Conservation (phyloP, 2,329 filamentous ascomycete species). For the Aurifilum marmelostoma region DNA sequence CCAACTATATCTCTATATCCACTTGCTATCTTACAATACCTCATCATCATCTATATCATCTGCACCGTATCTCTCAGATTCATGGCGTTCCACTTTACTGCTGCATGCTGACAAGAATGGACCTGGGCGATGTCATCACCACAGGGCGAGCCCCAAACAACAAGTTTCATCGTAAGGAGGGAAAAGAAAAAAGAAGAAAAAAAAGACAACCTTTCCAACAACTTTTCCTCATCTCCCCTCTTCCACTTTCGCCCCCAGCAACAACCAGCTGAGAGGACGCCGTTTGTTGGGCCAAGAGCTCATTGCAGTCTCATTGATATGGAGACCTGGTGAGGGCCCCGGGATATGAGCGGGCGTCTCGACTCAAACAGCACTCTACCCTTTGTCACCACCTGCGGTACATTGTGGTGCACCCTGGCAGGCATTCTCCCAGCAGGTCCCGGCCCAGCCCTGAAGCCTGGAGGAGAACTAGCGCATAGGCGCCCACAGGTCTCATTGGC, state of each 20-base stretch:
- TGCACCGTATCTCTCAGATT: neutral
- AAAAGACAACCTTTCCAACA: neutral
- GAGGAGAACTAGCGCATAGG: constrained; percentile 12
- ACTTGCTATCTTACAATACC: neutral
- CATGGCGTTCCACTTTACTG: neutral
- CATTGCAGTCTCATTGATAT: neutral
- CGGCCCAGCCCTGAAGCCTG: constrained; percentile 5
- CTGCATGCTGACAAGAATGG: constrained; percentile 1
- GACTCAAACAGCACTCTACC: constrained; percentile 7
- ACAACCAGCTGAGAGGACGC: neutral
- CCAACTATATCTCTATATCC: neutral
- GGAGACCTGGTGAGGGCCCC: neutral
- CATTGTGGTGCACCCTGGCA: constrained; percentile 10
- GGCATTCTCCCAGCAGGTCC: constrained; percentile 9
- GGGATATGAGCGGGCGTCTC: neutral
- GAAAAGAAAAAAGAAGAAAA: neutral
- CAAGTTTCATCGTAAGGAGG: neutral
- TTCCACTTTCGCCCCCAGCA: neutral
- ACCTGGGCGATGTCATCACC: neutral
- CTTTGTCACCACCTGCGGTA: constrained; percentile 10
- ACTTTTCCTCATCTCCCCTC: neutral
- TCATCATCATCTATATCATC: neutral
- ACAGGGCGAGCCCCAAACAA: neutral
- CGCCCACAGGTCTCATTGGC: constrained; percentile 12
- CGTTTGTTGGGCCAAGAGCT: neutral